phyloP scores from a whole-genome alignment of 441 rosid genomes.

The Arabidopsis lyrata region DNA sequence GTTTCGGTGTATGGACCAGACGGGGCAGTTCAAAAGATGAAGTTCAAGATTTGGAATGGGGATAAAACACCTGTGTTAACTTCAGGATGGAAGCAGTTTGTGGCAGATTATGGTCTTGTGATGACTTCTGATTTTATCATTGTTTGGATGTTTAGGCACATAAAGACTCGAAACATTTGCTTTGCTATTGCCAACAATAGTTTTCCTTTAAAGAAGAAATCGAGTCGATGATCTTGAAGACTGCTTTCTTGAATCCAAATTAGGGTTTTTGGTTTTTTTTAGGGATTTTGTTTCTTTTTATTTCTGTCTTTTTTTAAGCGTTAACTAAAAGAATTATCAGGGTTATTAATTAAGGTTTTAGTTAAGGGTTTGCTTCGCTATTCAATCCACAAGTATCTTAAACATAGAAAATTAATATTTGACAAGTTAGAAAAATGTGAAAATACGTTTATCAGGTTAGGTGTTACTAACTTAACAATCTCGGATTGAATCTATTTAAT shows the following conservation, averaged over 20 bases:
- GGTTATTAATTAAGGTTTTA: too few relatives aligned
- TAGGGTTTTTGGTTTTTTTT: too few relatives aligned
- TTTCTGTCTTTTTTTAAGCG: too few relatives aligned
- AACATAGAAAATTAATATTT: too few relatives aligned
- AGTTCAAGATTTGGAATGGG: conserved; percentile 27
- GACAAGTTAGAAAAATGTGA: too few relatives aligned
- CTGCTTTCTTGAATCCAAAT: background rate
- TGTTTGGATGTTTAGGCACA: conserved; percentile 37
- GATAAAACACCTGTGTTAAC: conserved; percentile 24
- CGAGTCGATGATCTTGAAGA: background rate
- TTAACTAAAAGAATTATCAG: too few relatives aligned
- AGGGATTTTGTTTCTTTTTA: too few relatives aligned
- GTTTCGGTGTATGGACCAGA: conserved; percentile 28
- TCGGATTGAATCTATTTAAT: too few relatives aligned
- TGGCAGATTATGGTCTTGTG: background rate
- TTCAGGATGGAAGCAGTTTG: conserved; percentile 23
- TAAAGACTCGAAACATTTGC: background rate
- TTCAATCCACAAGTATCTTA: too few relatives aligned
- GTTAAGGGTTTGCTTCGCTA: too few relatives aligned
- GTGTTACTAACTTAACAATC: too few relatives aligned
- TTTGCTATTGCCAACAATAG: conserved; percentile 16
- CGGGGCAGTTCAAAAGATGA: background rate
- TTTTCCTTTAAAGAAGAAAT: background rate
- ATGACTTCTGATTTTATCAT: background rate
- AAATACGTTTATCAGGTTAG: too few relatives aligned